A percentile compares a stretch with the other conserved stretches of the same genome.
phyloP scores from a whole-genome alignment of 2,329 filamentous ascomycete species.

The Talaromyces sp. region DNA sequence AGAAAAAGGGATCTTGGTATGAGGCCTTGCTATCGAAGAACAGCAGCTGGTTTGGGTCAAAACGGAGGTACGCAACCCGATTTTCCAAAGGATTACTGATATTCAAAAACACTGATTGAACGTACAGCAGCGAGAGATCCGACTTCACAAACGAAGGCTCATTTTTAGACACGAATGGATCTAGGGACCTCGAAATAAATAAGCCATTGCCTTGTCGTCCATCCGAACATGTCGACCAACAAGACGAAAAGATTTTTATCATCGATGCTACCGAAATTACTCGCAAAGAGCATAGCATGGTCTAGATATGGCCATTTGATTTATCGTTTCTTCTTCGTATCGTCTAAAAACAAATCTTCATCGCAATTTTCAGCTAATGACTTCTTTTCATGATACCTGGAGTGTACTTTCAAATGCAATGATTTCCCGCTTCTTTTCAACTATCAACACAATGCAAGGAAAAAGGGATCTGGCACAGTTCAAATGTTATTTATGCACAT shows the following conservation, averaged over 20 bases:
- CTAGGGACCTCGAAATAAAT: not conserved
- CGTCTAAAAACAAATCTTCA: not conserved
- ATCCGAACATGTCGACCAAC: not conserved
- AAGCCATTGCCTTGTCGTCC: not conserved
- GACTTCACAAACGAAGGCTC: not conserved
- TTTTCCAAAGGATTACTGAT: not conserved
- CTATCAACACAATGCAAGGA: not conserved
- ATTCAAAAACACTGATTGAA: not conserved
- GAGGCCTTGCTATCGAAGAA: constrained; percentile 1
- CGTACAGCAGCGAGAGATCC: not conserved
- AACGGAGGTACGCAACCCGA: not conserved
- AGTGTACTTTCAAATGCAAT: not conserved
- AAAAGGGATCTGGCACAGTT: not conserved
- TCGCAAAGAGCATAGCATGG: not conserved
- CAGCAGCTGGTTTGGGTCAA: not conserved
- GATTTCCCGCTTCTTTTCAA: not conserved
- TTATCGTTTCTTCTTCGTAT: not conserved
- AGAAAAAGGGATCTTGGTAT: constrained; percentile 3
- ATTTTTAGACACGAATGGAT: not conserved
- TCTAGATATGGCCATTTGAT: not conserved
- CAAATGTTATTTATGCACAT: not conserved
- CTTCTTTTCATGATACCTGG: not conserved
- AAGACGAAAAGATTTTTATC: not conserved
- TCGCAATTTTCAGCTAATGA: not conserved
- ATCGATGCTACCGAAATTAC: not conserved